Conservation (phyloP, 768 basidiomycete genomes). For the Suillus decipiens region DNA sequence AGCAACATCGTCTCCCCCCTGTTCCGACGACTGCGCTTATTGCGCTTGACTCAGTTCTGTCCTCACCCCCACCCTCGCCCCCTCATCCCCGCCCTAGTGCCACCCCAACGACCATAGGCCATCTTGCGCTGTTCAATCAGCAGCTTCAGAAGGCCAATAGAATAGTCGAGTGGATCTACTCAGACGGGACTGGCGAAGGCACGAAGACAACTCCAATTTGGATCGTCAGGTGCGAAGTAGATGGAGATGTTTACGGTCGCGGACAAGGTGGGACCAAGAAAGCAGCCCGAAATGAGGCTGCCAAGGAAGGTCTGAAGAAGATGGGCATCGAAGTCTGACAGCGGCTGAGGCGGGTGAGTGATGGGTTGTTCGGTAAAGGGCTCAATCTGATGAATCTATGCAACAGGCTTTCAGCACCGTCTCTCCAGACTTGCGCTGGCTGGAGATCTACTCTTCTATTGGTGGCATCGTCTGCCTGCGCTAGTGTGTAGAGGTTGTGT, state of each 20-base stretch:
- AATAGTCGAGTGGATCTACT: conserved; percentile 72
- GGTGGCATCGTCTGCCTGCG: conserved; percentile 42
- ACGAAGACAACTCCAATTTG: conserved; percentile 76
- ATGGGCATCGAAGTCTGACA: conserved; percentile 54
- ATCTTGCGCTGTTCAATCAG: conserved; percentile 83
- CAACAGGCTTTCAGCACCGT: conserved; percentile 43
- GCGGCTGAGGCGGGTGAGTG: conserved; percentile 10
- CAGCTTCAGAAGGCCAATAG: conserved; percentile 58
- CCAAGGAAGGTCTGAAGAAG: conserved; percentile 65
- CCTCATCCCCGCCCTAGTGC: conserved; percentile 13
- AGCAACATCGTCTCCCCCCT: conserved; percentile 65
- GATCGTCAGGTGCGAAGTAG: conserved; percentile 65
- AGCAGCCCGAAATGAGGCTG: conserved; percentile 78
- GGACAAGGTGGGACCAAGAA: conserved; percentile 79
- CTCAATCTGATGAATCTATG: not conserved
- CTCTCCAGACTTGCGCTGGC: conserved; percentile 63
- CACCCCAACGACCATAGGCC: conserved; percentile 46
- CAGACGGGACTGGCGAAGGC: conserved; percentile 45
- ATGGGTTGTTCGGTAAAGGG: conserved; percentile 25
- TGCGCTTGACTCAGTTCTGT: conserved; percentile 4
- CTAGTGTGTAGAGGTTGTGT: conserved; percentile 65
- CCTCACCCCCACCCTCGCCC: conserved; percentile 16
- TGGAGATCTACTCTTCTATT: conserved; percentile 23
- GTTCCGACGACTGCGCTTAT: conserved; percentile 27
- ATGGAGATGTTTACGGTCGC: conserved; percentile 56